Base-by-base conservation (phyloP, 2,329 filamentous ascomycete genomes). In the Paraconiothyrium sp. region DNA sequence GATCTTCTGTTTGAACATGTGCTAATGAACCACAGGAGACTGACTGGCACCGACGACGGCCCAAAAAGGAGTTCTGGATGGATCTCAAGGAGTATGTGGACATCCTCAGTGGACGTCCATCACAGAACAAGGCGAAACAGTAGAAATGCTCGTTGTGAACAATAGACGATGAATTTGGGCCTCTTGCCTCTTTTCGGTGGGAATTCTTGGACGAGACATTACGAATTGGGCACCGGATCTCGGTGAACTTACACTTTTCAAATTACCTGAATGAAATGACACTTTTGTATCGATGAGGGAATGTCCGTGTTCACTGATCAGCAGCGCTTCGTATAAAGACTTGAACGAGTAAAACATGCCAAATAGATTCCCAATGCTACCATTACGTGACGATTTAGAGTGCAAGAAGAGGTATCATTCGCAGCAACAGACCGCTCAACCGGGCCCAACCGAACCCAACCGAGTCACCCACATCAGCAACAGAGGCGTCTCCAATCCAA, bases 31-130 rank as follows among this genome's bases (percentile, higher is more conserved):
- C 8, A 14, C 43, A 88, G 27, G 92, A 94, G 73, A 98, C 95
- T 4, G 94, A 99, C 82, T 99, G 95, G 95, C 88, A 89, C 67
- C 93, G 96, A 78, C 86, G 95, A 54, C 85, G 95, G 54, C 94
- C 95, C 50, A 92, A 89, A 80, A 81, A 88, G 58, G 92, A 95
- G 69, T 94, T 93, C 83, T 99, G 95, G 95, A 83, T 92, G 71
- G 85, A 84, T 54, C 83, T 97, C 78, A 92, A 93, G 80, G 85
- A 90, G 54, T 88, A 93, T 32, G 94, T 97, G 2, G 92, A 99
- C 77, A 90, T 93, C 37, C 82, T 99, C 35, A 92, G 90, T 54
- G 94, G 93, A 7, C 59, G 66, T 20, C 64, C 63, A 27, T n/a
- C 30, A 16, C 10, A 24, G 10, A 47, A 56, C 30, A 37, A 34